Evolutionary conservation across 2,329 filamentous ascomycete species (phyloP).

Genomic region (Teratosphaeria pseudoeucalypti): DNA sequence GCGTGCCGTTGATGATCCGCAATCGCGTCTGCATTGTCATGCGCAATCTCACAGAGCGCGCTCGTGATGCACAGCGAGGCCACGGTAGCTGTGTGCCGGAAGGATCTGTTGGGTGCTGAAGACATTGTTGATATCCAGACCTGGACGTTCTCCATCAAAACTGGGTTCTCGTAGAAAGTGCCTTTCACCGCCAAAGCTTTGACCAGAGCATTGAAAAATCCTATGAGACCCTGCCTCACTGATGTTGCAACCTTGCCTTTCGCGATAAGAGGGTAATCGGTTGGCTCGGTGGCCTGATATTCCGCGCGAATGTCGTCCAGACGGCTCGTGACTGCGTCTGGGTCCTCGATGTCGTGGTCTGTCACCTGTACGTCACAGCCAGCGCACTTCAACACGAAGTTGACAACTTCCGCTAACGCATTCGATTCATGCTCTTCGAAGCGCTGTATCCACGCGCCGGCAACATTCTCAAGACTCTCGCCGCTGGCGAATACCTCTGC

Average conservation of each 20-base stretch:
- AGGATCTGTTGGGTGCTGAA: conserved; percentile 74
- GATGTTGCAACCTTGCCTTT: conserved; percentile 64
- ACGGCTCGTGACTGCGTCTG: conserved; percentile 71
- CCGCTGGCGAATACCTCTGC: conserved; percentile 50
- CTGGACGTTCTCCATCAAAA: conserved; percentile 78
- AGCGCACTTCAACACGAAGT: conserved; percentile 55
- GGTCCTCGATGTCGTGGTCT: conserved; percentile 74
- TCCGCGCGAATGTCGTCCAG: conserved; percentile 78
- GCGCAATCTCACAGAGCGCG: conserved; percentile 63
- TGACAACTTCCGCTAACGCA: conserved; percentile 50
- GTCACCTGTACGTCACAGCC: conserved; percentile 74
- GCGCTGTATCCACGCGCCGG: conserved; percentile 46
- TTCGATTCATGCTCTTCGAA: conserved; percentile 46
- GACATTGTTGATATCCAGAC: conserved; percentile 88
- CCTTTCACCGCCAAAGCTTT: conserved; percentile 72
- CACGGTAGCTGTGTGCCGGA: conserved; percentile 86
- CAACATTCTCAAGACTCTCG: conserved; percentile 45
- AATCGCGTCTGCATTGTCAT: conserved; percentile 58
- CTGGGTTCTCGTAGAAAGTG: conserved; percentile 63
- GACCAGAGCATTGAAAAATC: conserved; percentile 70
- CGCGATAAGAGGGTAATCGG: conserved; percentile 85
- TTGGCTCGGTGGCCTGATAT: conserved; percentile 62
- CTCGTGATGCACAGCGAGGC: conserved; percentile 71
- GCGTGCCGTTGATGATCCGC: conserved; percentile 69
- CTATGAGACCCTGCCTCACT: conserved; percentile 67